Base-by-base conservation (phyloP, 352 stramenopile genomes). In the Phytophthora nicotianae region DNA sequence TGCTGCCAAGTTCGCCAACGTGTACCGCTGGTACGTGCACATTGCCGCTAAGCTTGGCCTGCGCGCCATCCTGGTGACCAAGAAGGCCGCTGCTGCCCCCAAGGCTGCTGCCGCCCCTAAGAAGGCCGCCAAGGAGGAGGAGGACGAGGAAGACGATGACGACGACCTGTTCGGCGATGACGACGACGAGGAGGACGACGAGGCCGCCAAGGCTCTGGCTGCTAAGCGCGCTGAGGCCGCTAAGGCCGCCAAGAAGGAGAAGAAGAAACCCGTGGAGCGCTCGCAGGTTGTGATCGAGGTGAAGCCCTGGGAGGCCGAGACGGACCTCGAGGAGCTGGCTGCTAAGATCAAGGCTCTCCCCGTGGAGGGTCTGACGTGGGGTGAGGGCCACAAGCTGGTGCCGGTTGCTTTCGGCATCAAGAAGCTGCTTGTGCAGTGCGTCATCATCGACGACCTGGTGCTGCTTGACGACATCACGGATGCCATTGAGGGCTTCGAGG, bases 391-490 rank as follows among this genome's bases (percentile, higher is more conserved):
- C 72, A 96, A 96, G 70, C 65, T 93, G 17, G 80, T 91, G 43
- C 80, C 84, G 8, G 81, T 96, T 16, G 87, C 85, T 11, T 95
- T 91, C 58, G 86, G 86, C 54, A 91, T 95, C 64, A 93, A 93
- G 68, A 95, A 95, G 72, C 70, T 95, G 48, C 70, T 93, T 7
- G 71, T 95, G 47, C 78, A 88, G 56, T 95, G 86, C 63, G 73
- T 91, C 45, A 90, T 95, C 47, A 74, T 92, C 13, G 86, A 95
- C 65, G 79, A 87, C 51, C 60, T 91, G 48, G 82, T 95, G 66
- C 66, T 88, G 50, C 70, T 93, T 19, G 85, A 93, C 62, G 85
- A 92, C 62, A 88, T 96, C 59, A 91, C 83, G 48, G 88, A 96
- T 6, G 69, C 72, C 42, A 96, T 96, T 42, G 79, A 89, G 61